Evolutionary conservation across 208 protist genomes (phyloP).

Genomic region (Acanthamoeba culbertsoni): DNA sequence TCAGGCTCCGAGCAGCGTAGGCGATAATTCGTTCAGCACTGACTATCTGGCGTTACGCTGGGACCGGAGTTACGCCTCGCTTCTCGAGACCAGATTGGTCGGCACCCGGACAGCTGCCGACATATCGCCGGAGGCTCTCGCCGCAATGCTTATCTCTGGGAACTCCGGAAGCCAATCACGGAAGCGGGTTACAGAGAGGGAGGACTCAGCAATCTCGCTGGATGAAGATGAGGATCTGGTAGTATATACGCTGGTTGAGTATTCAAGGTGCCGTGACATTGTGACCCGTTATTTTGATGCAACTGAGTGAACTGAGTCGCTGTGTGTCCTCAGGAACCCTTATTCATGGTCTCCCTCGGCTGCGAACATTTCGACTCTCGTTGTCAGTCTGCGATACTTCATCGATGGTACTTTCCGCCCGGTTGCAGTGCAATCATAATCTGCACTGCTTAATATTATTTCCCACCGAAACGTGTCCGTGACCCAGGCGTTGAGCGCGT

Average conservation of each 20-base stretch:
- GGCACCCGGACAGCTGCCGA: neutral
- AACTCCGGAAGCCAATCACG: neutral
- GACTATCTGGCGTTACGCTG: neutral
- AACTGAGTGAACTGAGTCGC: no score
- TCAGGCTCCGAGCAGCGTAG: no score
- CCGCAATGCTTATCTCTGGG: neutral
- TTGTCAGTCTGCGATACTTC: no score
- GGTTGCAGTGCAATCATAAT: no score
- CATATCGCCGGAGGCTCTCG: neutral
- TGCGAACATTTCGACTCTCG: no score
- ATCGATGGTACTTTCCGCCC: no score
- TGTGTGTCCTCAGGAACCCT: no score
- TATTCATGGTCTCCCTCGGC: no score
- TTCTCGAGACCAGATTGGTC: neutral
- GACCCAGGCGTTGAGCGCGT: no score
- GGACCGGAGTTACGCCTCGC: neutral
- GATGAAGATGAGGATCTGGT: neutral
- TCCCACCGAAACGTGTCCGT: no score
- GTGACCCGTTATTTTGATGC: no score
- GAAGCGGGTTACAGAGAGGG: neutral
- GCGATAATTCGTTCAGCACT: neutral
- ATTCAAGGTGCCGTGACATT: neutral
- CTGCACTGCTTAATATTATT: no score
- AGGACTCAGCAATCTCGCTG: neutral
- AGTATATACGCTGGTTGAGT: neutral